Evolutionary conservation across 768 basidiomycete genomes (phyloP), one percentile per base, ranked within the genome.

Genomic region (Russula compacta): DNA sequence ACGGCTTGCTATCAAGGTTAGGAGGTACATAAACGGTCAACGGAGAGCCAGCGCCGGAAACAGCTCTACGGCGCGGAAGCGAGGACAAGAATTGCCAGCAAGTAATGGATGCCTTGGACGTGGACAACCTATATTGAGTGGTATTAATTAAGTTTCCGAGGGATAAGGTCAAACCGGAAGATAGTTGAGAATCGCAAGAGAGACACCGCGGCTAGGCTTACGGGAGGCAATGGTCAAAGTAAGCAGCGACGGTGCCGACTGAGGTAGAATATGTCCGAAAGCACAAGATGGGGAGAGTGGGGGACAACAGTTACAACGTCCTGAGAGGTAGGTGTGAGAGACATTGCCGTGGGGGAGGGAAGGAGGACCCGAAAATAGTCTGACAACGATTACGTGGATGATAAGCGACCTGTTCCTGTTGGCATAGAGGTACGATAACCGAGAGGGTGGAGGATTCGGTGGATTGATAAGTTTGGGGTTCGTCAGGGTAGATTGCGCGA

Each of bases 161-260:
- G 17, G 56, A 63, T 63, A 58, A 63, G 61, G 61, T 58, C 53
- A 63, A 53, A 58, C 46, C 4, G 43, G 38, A 48, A 36, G 36
- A 58, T 53, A 33, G 38, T 8, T 32, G n/a, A 52, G 36, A 58
- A 53, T 50, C 10, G 17, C 11, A 24, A 38, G 38, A 38, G 36
- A 56, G 35, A 52, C 11, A 32, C 61, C 51, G 56, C 51, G 56
- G 50, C 32, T 36, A 51, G 35, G 19, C 17, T 14, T 17, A 40
- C 32, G 14, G 8, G 39, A 53, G 8, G n/a, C 32, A 55, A 11
- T 14, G 53, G 8, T 24, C 24, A 38, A 19, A 8, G 21, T 19
- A 44, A 32, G 39, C 14, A 39, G 24, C n/a, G n/a, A 24, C 2
- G 24, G 35, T 39, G 36, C n/a, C 32, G n/a, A 10, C 32, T 35